phyloP scores from a whole-genome alignment of 2,329 filamentous ascomycete genomes.

The Phaeosphaeria sp. region DNA sequence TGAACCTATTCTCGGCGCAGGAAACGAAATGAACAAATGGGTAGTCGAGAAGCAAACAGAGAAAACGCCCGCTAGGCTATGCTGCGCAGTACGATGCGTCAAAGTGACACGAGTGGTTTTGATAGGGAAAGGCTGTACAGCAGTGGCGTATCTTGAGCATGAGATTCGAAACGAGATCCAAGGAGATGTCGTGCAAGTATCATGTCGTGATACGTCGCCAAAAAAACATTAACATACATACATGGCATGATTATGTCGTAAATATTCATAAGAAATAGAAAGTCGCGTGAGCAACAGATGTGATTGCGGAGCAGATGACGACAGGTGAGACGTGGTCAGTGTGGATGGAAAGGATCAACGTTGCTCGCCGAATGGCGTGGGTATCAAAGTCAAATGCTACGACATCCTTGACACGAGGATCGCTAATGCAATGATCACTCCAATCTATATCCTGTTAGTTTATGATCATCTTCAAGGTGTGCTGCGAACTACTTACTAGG shows the following conservation, averaged over 20 bases:
- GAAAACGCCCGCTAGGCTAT: conserved; percentile 44
- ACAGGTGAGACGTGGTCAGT: conserved; percentile 2
- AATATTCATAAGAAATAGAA: conserved; percentile 30
- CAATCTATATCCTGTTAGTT: conserved; percentile 33
- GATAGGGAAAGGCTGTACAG: conserved; percentile 26
- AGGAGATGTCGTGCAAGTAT: conserved; percentile 23
- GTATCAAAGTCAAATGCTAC: conserved; percentile 11
- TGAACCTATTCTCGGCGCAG: background rate
- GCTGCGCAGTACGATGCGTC: conserved; percentile 25
- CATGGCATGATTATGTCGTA: conserved; percentile 31
- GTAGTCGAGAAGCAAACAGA: conserved; percentile 17
- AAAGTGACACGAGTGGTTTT: conserved; percentile 9
- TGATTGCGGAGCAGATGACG: conserved; percentile 5
- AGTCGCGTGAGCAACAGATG: conserved; percentile 7
- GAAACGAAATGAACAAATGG: conserved; percentile 15
- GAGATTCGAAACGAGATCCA: conserved; percentile 22
- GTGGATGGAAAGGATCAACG: conserved; percentile 7
- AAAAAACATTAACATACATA: conserved; percentile 40
- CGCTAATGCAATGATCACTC: conserved; percentile 32
- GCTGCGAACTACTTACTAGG: conserved; percentile 54
- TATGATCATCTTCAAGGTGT: conserved; percentile 4
- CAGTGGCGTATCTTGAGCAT: conserved; percentile 25
- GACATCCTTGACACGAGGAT: conserved; percentile 47
- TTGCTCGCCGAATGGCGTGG: conserved; percentile 3
- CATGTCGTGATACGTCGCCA: conserved; percentile 25